phyloP scores from a whole-genome alignment of 1,284 basidiomycete genomes.

The Trichosporon inkin region DNA sequence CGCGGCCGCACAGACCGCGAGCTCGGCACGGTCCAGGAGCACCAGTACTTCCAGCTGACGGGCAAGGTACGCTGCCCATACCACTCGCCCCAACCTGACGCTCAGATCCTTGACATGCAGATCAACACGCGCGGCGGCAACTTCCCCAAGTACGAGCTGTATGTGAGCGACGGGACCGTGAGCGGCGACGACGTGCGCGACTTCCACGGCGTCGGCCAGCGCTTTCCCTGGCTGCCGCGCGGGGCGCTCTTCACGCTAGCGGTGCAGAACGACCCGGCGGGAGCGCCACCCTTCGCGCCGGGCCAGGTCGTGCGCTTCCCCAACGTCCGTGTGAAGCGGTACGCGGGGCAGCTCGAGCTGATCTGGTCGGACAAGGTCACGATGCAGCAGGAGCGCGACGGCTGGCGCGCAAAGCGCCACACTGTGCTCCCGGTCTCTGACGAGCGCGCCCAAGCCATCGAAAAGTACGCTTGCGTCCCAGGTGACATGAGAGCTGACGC shows the following conservation, averaged over 20 bases:
- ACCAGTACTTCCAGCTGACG: conserved; percentile 10
- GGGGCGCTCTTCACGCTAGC: conserved; percentile 8
- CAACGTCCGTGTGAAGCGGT: conserved; percentile 30
- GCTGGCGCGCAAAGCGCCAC: conserved; percentile 24
- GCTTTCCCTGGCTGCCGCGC: not conserved
- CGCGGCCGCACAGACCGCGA: not conserved
- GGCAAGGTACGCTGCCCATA: conserved; percentile 27
- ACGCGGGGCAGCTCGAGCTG: conserved; percentile 29
- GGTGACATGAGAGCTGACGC: not conserved
- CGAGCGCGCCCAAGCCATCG: conserved; percentile 26
- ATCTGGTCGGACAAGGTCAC: conserved; percentile 35
- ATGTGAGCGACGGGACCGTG: conserved; percentile 40
- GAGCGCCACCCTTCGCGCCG: not conserved
- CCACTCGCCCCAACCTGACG: not conserved
- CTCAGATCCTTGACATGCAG: conserved; percentile 27
- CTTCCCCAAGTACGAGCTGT: conserved; percentile 30
- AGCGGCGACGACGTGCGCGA: conserved; percentile 22
- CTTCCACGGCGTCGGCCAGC: conserved; percentile 25
- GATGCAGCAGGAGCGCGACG: conserved; percentile 20
- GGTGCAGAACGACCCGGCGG: not conserved
- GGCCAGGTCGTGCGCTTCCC: conserved; percentile 29
- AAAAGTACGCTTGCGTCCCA: conserved; percentile 25
- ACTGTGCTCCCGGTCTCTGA: conserved; percentile 17
- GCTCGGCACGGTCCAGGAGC: conserved; percentile 3
- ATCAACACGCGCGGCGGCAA: not conserved